phyloP scores from a whole-genome alignment of 306 rosid species.

The Herpetospermum pedunculosum region DNA sequence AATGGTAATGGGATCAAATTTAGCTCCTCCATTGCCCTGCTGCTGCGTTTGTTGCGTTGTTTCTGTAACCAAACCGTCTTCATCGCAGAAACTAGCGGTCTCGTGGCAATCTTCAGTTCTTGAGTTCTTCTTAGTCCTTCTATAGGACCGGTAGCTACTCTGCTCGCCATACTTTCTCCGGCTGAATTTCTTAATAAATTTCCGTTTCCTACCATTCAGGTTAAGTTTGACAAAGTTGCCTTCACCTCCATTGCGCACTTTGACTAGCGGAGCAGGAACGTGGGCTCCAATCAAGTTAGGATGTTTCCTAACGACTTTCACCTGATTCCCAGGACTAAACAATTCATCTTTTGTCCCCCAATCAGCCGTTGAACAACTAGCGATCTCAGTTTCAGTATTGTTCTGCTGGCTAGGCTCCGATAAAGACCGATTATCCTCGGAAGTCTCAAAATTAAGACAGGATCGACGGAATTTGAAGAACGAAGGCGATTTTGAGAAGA shows the following conservation, averaged over 20 bases:
- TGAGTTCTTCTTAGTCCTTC: conserved; percentile 27
- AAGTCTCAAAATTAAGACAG: conserved; percentile 21
- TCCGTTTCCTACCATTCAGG: conserved; percentile 38
- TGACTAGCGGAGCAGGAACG: conserved; percentile 30
- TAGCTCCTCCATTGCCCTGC: conserved; percentile 19
- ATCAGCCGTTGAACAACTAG: not conserved
- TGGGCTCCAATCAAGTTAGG: conserved; percentile 54
- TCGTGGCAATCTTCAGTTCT: conserved; percentile 15
- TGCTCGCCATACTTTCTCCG: conserved; percentile 19
- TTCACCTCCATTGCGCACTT: conserved; percentile 34
- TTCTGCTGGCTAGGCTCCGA: not conserved
- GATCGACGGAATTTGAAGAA: conserved; percentile 50
- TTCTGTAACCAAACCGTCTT: conserved; percentile 26
- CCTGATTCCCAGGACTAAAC: not conserved
- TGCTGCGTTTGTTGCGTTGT: conserved; percentile 18
- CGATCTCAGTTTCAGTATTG: conserved; percentile 1
- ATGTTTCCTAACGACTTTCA: conserved; percentile 19
- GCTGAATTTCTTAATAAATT: conserved; percentile 36
- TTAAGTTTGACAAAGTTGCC: conserved; percentile 78
- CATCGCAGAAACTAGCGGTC: conserved; percentile 21
- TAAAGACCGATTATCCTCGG: conserved; percentile 14
- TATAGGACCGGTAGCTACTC: conserved; percentile 22
- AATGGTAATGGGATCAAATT: conserved; percentile 18
- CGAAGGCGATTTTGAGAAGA: conserved; percentile 42
- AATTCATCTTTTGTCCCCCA: conserved; percentile 12